Percentiles rank a stretch among this genome's conserved stretches.
phyloP scores from a whole-genome alignment of 768 basidiomycete genomes.

The Nevesoporus exiguus region DNA sequence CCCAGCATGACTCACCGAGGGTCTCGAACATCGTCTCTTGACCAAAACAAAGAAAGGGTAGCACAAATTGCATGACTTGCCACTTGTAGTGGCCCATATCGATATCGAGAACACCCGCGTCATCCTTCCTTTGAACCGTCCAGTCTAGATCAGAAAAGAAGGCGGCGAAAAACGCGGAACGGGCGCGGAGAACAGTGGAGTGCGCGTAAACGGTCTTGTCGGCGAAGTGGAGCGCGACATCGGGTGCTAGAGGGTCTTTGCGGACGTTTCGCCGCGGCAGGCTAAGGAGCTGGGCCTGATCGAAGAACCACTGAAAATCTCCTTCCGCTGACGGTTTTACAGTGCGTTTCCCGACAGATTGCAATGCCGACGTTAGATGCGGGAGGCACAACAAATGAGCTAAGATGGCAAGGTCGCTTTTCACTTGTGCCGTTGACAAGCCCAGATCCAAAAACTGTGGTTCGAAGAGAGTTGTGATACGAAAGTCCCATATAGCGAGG shows the following conservation, averaged over 20 bases:
- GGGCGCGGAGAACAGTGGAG: constrained; percentile 73
- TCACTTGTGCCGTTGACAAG: constrained; percentile 47
- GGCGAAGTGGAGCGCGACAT: constrained; percentile 68
- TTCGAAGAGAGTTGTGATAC: constrained; percentile 48
- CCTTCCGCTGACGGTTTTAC: constrained; percentile 45
- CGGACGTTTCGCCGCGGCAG: constrained; percentile 3
- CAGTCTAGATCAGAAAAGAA: constrained; percentile 85
- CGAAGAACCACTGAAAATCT: constrained; percentile 53
- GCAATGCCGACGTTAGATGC: constrained; percentile 50
- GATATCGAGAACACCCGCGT: constrained; percentile 54
- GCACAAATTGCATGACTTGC: constrained; percentile 70
- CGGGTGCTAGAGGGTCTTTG: constrained; percentile 43
- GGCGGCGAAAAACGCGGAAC: constrained; percentile 78
- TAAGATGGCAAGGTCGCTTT: constrained; percentile 58
- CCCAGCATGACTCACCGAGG: constrained; percentile 46
- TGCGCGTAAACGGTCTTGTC: constrained; percentile 67
- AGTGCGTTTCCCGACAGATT: constrained; percentile 55
- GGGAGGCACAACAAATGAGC: constrained; percentile 59
- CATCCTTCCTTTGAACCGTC: constrained; percentile 60
- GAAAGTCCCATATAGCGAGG: constrained; percentile 79
- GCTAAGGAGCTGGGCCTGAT: constrained; percentile 17
- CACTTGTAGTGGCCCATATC: constrained; percentile 70
- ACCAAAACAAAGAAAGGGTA: constrained; percentile 77
- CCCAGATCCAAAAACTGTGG: constrained; percentile 38
- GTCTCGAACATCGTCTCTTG: constrained; percentile 66